Evolutionary conservation across 129 eudicot species (phyloP).

Genomic region (Flaveria robusta): DNA sequence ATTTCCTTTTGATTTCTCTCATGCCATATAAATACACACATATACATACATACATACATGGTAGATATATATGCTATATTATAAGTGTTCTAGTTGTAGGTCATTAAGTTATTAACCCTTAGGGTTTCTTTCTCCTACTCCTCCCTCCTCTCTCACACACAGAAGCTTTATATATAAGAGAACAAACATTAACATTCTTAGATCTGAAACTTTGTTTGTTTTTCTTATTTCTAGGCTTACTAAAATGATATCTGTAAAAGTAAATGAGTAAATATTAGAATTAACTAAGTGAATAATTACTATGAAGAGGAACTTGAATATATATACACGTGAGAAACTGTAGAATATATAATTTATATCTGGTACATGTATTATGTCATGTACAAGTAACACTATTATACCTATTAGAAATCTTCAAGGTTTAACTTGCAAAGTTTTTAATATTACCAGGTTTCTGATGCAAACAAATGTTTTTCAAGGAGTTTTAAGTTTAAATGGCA

Average conservation of each 20-base stretch:
- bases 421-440: background rate
- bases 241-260: background rate
- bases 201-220: conserved; percentile 33
- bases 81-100: conserved; percentile 7
- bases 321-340: too few species aligned
- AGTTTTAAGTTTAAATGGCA: background rate
- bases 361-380: too few species aligned
- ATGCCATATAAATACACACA: conserved; percentile 10
- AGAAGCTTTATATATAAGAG: background rate
- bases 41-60: background rate
- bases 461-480: background rate
- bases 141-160: background rate
- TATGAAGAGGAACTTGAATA: too few species aligned
- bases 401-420: background rate
- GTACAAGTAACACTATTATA: background rate
- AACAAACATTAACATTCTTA: background rate
- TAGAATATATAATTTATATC: too few species aligned
- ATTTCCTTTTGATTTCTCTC: conserved; percentile 13
- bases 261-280: too few species aligned
- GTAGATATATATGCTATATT: background rate
- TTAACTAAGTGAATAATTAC: too few species aligned
- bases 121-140: conserved; percentile 23
- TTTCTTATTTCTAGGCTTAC: background rate
- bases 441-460: background rate
- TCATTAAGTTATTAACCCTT: background rate